Evolutionary conservation across 2,329 filamentous ascomycete genomes (phyloP), one percentile per base, ranked within the genome.

Genomic region (Sporothrix pseudoabietina): DNA sequence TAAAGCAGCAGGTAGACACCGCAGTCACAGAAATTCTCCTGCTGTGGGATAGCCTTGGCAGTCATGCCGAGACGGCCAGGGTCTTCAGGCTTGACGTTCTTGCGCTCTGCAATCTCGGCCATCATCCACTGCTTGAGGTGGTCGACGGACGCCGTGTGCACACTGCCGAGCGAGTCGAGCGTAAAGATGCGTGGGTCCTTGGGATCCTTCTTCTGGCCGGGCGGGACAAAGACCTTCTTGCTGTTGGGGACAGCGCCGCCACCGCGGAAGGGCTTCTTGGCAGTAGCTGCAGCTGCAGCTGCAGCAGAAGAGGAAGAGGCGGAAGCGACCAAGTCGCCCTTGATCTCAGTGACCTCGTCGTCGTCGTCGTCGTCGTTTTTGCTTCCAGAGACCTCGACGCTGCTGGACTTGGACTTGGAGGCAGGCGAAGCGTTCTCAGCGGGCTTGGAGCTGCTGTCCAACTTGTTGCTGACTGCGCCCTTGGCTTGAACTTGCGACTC

Each of bases 1-100:
- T 98, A 99, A 2, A 91, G 92, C 4, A 98, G 84, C 3, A 98
- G 84, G 77, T 92, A 99, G 0, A 98, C 84, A 9, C 96, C 96
- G 78, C 96, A 99, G 79, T 99, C 96, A 75, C 89, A 94, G 77
- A 87, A 92, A 79, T 99, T 98, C 68, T 88, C 83, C 80, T 99
- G 96, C 75, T 87, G 83, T 0, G 96, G 95, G 16, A 98, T 91
- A 8, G 87, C 85, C 74, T 88, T 91, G 4, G 92, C 93, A 54
- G 89, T 94, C 84, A 92, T 89, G 4, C 85, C 85, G 41, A 83
- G 78, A 3, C 80, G 78, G 54, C 76, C 47, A 16, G 81, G 79
- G 71, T 81, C 49, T 39, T 81, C 76, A 61, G 88, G 78, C 52
- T 83, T 78, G 74, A 84, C 77, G 44, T 81, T 77, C 74, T 85